These are phyloP conservation scores for Scleroderma citrinum DNA, from an alignment of 768 basidiomycete species.

Conservation along the genomic window DNA sequence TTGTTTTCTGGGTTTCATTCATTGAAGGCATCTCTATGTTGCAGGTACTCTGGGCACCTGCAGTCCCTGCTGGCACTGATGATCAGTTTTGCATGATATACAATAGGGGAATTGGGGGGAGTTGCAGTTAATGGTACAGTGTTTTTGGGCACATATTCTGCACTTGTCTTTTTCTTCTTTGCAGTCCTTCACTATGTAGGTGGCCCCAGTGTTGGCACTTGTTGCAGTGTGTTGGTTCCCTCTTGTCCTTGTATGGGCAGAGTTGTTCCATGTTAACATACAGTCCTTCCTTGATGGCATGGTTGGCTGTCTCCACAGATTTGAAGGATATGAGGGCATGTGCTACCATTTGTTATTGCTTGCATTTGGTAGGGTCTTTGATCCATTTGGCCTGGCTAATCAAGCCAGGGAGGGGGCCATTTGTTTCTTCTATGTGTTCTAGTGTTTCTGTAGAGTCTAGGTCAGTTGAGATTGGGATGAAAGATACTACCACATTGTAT, in stretches of 20 bases:
- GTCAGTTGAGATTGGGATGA: slow-evolving; percentile 16
- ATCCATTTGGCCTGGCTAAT: slow-evolving; percentile 21
- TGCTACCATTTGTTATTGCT: slow-evolving; percentile 15
- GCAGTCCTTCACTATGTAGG: slow-evolving; percentile 2
- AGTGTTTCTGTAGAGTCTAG: background rate
- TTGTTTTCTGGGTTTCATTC: slow-evolving; percentile 4
- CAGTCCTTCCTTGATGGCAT: slow-evolving; percentile 14
- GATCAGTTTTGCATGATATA: background rate
- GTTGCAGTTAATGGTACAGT: background rate
- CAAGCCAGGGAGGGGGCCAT: background rate
- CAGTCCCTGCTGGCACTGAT: slow-evolving; percentile 7
- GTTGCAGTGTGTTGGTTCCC: background rate
- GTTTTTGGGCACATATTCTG: background rate
- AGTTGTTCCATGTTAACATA: slow-evolving; percentile 11
- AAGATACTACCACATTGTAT: slow-evolving; percentile 14
- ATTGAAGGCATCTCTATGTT: background rate
- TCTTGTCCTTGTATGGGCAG: slow-evolving; percentile 6
- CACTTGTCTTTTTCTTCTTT: background rate
- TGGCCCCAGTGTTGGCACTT: slow-evolving; percentile 4
- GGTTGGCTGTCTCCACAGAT: slow-evolving; percentile 17
- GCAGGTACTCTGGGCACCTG: slow-evolving; percentile 7
- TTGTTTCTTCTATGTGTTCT: slow-evolving; percentile 11
- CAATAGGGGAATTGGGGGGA: background rate
- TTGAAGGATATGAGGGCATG: slow-evolving; percentile 19
- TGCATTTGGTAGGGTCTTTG: slow-evolving; percentile 11